These are phyloP conservation scores for Leishmania braziliensis DNA, from an alignment of 208 protist genomes.

Conservation along the genomic window DNA sequence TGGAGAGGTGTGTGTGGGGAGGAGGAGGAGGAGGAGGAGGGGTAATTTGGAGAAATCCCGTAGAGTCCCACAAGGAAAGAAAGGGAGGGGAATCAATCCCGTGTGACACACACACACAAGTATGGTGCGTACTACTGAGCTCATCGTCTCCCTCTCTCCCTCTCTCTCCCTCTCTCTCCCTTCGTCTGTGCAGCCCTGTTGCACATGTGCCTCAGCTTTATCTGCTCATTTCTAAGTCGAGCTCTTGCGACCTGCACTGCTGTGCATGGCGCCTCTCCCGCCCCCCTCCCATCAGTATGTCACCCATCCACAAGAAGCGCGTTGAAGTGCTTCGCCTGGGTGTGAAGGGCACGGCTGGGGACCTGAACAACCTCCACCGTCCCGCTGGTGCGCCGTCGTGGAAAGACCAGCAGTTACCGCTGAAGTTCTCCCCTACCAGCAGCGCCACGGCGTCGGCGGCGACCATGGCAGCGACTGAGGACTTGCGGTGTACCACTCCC, in stretches of 20 bases:
- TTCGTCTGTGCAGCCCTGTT: neutral
- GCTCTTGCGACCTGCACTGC: neutral
- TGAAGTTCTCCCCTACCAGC: neutral
- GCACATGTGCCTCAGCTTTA: neutral
- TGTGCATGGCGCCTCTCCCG: neutral
- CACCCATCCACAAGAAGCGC: slow-evolving; percentile 1
- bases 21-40: too few relatives aligned
- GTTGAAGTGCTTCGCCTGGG: neutral
- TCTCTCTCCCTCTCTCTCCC: neutral
- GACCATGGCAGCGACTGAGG: neutral
- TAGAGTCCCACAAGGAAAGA: too few relatives aligned
- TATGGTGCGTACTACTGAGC: too few relatives aligned
- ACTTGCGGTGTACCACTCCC: neutral
- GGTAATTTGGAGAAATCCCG: too few relatives aligned
- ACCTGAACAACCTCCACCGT: neutral
- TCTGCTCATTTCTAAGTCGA: too few relatives aligned
- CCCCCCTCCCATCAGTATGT: neutral
- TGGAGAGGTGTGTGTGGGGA: too few relatives aligned
- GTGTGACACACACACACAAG: too few relatives aligned
- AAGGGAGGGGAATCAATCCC: too few relatives aligned
- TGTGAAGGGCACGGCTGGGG: neutral
- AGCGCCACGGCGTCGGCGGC: neutral
- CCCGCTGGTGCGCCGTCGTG: neutral
- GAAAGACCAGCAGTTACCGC: neutral
- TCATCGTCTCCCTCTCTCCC: neutral